These are phyloP conservation scores for Pisolithus microcarpus DNA, from an alignment of 768 basidiomycete genomes.

Conservation along the genomic window DNA sequence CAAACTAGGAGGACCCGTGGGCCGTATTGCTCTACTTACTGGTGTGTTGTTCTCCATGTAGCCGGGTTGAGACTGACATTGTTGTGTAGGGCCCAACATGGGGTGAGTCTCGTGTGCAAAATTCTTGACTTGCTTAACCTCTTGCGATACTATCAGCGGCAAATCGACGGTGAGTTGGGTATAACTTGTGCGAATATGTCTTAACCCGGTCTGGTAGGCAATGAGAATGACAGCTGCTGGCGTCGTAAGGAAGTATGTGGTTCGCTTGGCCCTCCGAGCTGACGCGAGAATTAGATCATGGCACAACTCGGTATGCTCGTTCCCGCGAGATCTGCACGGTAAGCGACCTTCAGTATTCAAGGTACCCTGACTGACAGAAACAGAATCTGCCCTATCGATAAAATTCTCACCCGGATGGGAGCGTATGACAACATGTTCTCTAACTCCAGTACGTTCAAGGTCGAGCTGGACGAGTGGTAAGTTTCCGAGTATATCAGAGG, in stretches of 20 bases:
- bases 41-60: constrained; percentile 38
- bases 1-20: constrained; percentile 67
- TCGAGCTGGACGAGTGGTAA: constrained; percentile 96
- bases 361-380: constrained; percentile 3
- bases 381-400: constrained; percentile 83
- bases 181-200: not conserved
- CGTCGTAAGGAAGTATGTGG: constrained; percentile 44
- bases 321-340: constrained; percentile 78
- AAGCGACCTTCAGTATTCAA: constrained; percentile 10
- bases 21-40: constrained; percentile 79
- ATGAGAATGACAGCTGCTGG: constrained; percentile 97
- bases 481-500: constrained; percentile 2
- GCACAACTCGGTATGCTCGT: constrained; percentile 95
- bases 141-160: constrained; percentile 38
- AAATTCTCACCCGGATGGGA: constrained; percentile 95
- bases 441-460: constrained; percentile 93
- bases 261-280: not conserved
- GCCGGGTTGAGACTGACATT: not conserved
- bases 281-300: constrained; percentile 55
- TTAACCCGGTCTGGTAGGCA: constrained; percentile 32
- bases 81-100: constrained; percentile 69
- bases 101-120: constrained; percentile 44
- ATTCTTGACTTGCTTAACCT: not conserved
- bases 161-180: constrained; percentile 57
- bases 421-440: constrained; percentile 98